A percentile compares a stretch with the other conserved stretches of the same genome.
These are phyloP conservation scores for Colletotrichum lindemuthianum DNA, from an alignment of 2,329 filamentous ascomycete genomes.

Conservation along the genomic window DNA sequence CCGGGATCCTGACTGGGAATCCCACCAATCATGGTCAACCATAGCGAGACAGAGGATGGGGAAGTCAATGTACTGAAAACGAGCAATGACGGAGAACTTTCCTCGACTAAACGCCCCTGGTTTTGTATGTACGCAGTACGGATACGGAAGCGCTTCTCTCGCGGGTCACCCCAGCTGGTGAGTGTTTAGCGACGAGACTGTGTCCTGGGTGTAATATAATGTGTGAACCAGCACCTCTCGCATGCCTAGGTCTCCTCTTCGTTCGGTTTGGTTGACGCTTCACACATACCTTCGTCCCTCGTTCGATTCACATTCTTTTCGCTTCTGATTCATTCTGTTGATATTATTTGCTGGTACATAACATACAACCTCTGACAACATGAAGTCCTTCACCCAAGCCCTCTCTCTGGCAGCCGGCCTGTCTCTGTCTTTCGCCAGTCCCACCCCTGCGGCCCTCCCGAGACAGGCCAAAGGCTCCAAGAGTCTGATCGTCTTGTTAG, in stretches of 20 bases:
- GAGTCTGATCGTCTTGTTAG: constrained; percentile 31
- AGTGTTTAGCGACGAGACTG: background rate
- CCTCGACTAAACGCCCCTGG: background rate
- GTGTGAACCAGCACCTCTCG: constrained; percentile 6
- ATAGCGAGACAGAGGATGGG: constrained; percentile 1
- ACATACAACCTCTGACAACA: background rate
- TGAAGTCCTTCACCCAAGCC: constrained; percentile 24
- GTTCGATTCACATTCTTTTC: background rate
- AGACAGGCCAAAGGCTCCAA: constrained; percentile 22
- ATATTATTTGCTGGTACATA: constrained; percentile 20
- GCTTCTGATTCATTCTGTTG: constrained; percentile 2
- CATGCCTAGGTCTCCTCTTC: background rate
- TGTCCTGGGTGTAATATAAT: background rate
- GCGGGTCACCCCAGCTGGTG: background rate
- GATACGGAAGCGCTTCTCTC: background rate
- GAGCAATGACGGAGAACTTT: constrained; percentile 17
- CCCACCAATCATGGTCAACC: constrained; percentile 28
- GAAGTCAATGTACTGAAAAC: constrained; percentile 29
- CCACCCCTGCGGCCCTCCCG: constrained; percentile 6
- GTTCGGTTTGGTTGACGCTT: constrained; percentile 3
- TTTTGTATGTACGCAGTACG: too few relatives aligned
- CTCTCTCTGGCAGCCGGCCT: constrained; percentile 28
- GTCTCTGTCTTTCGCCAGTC: constrained; percentile 28
- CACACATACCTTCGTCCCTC: constrained; percentile 4
- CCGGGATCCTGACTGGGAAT: constrained; percentile 7